phyloP scores from a whole-genome alignment of 2,329 filamentous ascomycete genomes.

The Calonectria crousiana region DNA sequence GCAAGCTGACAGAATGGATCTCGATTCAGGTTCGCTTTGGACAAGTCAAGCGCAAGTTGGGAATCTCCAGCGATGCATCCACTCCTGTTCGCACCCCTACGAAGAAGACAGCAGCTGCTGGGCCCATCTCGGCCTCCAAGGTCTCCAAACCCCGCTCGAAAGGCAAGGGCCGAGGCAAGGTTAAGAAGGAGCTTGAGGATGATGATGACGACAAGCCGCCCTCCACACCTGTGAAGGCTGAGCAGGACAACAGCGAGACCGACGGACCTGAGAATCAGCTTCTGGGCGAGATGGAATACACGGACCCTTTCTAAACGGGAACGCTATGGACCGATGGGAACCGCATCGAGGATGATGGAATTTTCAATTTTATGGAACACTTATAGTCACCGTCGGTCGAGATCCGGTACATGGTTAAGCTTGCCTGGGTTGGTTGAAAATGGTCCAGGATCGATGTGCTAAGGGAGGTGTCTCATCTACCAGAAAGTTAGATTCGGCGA shows the following conservation, averaged over 20 bases:
- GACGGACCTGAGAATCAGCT: conserved; percentile 25
- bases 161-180: conserved; percentile 35
- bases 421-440: not conserved
- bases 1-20: conserved; percentile 1
- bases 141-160: conserved; percentile 48
- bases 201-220: conserved; percentile 30
- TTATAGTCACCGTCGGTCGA: not conserved
- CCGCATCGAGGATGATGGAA: too few species aligned
- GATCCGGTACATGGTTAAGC: not conserved
- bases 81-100: conserved; percentile 28
- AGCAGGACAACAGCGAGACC: conserved; percentile 35
- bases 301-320: conserved; percentile 27
- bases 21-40: conserved; percentile 57
- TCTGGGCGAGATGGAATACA: conserved; percentile 16
- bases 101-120: conserved; percentile 37
- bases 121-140: conserved; percentile 41
- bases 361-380: not conserved
- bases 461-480: not conserved
- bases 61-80: conserved; percentile 47
- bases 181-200: conserved; percentile 38
- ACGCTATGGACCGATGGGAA: not conserved
- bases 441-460: not conserved
- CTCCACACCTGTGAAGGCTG: conserved; percentile 29
- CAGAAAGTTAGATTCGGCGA: not conserved
- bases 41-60: conserved; percentile 63